Percentiles rank a stretch among this genome's conserved stretches.
Evolutionary conservation across 331 rosid species (phyloP).

Genomic region (Cucumis variabilis): DNA sequence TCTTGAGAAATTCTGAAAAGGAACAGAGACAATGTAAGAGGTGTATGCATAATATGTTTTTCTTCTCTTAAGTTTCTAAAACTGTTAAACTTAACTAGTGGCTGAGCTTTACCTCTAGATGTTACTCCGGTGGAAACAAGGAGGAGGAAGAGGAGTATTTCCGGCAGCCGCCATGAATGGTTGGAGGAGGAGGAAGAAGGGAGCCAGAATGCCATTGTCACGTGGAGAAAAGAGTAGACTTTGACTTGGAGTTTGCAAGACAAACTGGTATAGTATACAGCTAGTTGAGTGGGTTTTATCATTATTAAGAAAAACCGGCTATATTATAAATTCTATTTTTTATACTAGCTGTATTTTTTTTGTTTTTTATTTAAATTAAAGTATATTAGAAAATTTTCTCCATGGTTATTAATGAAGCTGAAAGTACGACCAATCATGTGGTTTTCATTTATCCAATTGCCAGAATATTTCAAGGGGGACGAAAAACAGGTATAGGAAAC

Average conservation of each 20-base stretch:
- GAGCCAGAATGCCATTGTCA: background rate
- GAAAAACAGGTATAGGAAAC: too few species aligned
- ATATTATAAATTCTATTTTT: too few species aligned
- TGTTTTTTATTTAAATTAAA: too few species aligned
- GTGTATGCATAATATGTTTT: background rate
- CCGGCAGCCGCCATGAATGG: conserved; percentile 33
- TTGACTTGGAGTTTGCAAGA: conserved; percentile 16
- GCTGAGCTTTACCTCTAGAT: conserved; percentile 41
- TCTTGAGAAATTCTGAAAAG: conserved; percentile 42
- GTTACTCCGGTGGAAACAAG: conserved; percentile 35
- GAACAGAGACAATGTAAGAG: background rate
- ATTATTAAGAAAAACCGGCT: too few species aligned
- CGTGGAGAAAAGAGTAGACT: background rate
- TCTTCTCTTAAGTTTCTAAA: background rate
- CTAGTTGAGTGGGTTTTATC: background rate
- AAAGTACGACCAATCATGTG: too few species aligned
- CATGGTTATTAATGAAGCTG: too few species aligned
- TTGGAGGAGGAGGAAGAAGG: conserved; percentile 29
- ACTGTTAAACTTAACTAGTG: background rate
- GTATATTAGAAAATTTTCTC: too few species aligned
- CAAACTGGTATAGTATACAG: background rate
- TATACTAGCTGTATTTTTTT: too few species aligned
- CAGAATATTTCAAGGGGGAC: too few species aligned
- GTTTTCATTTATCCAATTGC: too few species aligned
- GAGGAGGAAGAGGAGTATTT: conserved; percentile 28